Conservation (phyloP, 2,329 filamentous ascomycete genomes). For the Pyrenochaeta sp. region DNA sequence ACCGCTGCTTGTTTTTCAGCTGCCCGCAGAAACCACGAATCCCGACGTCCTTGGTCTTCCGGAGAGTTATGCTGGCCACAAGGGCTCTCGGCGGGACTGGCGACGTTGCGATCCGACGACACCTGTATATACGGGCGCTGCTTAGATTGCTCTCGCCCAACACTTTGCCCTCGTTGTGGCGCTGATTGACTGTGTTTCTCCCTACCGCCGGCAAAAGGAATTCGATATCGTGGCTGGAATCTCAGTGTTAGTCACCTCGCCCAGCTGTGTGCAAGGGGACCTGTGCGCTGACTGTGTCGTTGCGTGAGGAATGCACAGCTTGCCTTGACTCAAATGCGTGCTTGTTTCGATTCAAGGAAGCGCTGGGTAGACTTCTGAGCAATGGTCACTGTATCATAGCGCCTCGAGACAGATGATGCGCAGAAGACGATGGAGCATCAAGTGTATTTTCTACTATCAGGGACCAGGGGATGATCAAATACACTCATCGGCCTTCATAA, state of each 20-base stretch:
- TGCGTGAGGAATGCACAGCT: slow-evolving; percentile 20
- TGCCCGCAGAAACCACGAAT: slow-evolving; percentile 8
- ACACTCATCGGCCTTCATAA: slow-evolving; percentile 38
- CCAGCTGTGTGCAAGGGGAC: slow-evolving; percentile 9
- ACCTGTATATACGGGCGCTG: slow-evolving; percentile 5
- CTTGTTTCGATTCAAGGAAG: background rate
- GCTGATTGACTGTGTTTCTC: slow-evolving; percentile 19
- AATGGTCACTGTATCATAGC: slow-evolving; percentile 30
- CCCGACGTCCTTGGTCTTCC: slow-evolving; percentile 9
- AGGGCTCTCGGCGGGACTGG: slow-evolving; percentile 3
- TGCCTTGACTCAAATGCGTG: slow-evolving; percentile 14
- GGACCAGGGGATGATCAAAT: slow-evolving; percentile 44
- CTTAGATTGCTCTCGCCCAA: slow-evolving; percentile 24
- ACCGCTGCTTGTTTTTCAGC: slow-evolving; percentile 22
- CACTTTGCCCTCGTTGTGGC: slow-evolving; percentile 10
- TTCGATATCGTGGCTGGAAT: slow-evolving; percentile 25
- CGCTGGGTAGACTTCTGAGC: slow-evolving; percentile 4
- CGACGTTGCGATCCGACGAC: slow-evolving; percentile 7
- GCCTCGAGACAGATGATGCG: slow-evolving; percentile 24
- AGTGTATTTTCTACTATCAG: slow-evolving; percentile 22
- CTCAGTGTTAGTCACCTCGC: slow-evolving; percentile 15
- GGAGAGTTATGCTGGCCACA: slow-evolving; percentile 1
- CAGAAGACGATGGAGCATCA: slow-evolving; percentile 27
- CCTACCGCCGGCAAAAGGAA: slow-evolving; percentile 27
- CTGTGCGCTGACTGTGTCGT: slow-evolving; percentile 38